A percentile compares a stretch with the other conserved stretches of the same genome.
Conservation (phyloP, 306 rosid genomes). For the Cucumis sativus region Cucumber_9930_V3 NC_026657.2:2645001-2645500, state of each 20-base stretch:
- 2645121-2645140: slow-evolving; percentile 55
- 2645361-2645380: slow-evolving; percentile 44
- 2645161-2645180: slow-evolving; percentile 56
- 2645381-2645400: slow-evolving; percentile 36
- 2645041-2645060: slow-evolving; percentile 52
- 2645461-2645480: slow-evolving; percentile 37
- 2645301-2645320: slow-evolving; percentile 38
- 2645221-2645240: slow-evolving; percentile 31
- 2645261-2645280: slow-evolving; percentile 54
- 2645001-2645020: slow-evolving; percentile 35
- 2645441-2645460: slow-evolving; percentile 66
- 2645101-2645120: slow-evolving; percentile 54
- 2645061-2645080: slow-evolving; percentile 48
- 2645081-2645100: slow-evolving; percentile 49
- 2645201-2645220: slow-evolving; percentile 43
- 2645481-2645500: slow-evolving; percentile 47
- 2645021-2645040: slow-evolving; percentile 36
- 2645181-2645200: slow-evolving; percentile 39
- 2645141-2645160: slow-evolving; percentile 50
- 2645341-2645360: slow-evolving; percentile 44
- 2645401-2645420: slow-evolving; percentile 47
- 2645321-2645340: slow-evolving; percentile 42
- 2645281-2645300: slow-evolving; percentile 41
- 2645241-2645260: slow-evolving; percentile 61
- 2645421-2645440: slow-evolving; percentile 51